Percentiles rank a stretch among this genome's conserved stretches.
Conservation (phyloP, 129 eudicot genomes). For the Artemisia argyi region DNA sequence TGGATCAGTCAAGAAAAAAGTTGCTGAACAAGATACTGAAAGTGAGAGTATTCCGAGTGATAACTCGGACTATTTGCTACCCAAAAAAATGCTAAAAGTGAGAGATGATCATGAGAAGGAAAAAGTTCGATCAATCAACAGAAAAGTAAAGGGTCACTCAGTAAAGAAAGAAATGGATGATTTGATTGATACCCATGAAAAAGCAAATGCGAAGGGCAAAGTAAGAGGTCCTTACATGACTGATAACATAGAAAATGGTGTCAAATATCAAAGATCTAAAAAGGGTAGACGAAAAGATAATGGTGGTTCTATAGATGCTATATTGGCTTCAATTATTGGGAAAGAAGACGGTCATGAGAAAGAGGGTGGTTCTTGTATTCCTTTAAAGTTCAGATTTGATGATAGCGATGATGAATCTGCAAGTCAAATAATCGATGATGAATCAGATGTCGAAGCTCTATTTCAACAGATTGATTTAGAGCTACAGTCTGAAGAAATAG, state of each 20-base stretch:
- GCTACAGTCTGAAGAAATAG: slow-evolving; percentile 30
- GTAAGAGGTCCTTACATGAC: background rate
- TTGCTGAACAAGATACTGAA: too few species aligned
- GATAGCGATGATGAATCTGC: slow-evolving; percentile 32
- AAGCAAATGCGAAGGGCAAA: background rate
- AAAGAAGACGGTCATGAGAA: background rate
- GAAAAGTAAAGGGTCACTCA: too few species aligned
- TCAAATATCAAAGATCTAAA: slow-evolving; percentile 5
- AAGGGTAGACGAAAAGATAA: slow-evolving; percentile 11
- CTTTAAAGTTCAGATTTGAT: slow-evolving; percentile 45
- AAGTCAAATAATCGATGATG: slow-evolving; percentile 30
- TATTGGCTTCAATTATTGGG: slow-evolving; percentile 20
- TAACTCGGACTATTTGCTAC: too few species aligned
- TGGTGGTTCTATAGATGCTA: slow-evolving; percentile 13
- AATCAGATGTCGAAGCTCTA: slow-evolving; percentile 22
- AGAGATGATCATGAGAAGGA: too few species aligned
- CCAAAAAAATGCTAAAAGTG: too few species aligned
- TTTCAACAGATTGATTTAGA: slow-evolving; percentile 34
- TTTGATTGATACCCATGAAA: too few species aligned
- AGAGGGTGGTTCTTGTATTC: background rate
- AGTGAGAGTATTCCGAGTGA: too few species aligned
- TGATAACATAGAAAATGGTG: background rate
- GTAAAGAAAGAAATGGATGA: too few species aligned
- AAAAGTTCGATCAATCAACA: too few species aligned
- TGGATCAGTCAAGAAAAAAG: too few species aligned